These are phyloP conservation scores for Alternaria incomplexa DNA, from an alignment of 2,329 filamentous ascomycete species.

Conservation along the genomic window DNA sequence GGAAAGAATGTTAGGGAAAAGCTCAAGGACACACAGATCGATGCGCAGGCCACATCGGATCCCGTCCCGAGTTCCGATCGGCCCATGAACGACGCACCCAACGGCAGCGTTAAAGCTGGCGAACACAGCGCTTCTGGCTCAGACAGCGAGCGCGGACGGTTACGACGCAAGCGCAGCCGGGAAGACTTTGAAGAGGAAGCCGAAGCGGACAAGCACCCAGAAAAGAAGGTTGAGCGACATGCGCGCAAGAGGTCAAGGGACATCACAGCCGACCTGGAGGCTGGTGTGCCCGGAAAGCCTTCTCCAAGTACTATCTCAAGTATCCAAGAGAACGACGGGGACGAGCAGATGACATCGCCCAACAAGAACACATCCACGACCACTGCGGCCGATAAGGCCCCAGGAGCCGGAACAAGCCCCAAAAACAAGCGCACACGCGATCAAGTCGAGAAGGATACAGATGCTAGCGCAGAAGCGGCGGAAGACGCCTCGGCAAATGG, in stretches of 20 bases:
- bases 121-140: conserved; percentile 42
- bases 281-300: conserved; percentile 40
- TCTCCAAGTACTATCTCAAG: conserved; percentile 37
- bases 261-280: conserved; percentile 32
- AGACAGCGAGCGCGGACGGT: conserved; percentile 45
- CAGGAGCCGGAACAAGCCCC: conserved; percentile 46
- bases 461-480: conserved; percentile 11
- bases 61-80: conserved; percentile 22
- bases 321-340: conserved; percentile 40
- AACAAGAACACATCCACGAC: conserved; percentile 13
- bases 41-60: conserved; percentile 41
- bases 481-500: conserved; percentile 21
- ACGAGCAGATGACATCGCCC: conserved; percentile 35
- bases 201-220: conserved; percentile 38
- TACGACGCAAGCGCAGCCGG: conserved; percentile 55
- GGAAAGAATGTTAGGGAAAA: conserved; percentile 67
- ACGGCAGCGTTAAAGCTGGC: conserved; percentile 26
- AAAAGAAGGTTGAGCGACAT: conserved; percentile 49
- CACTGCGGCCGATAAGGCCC: conserved; percentile 9
- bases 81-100: conserved; percentile 31
- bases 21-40: conserved; percentile 67
- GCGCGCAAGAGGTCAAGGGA: conserved; percentile 57
- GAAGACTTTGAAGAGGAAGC: conserved; percentile 52
- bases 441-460: conserved; percentile 27
- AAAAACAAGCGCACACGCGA: conserved; percentile 57